Evolutionary conservation across 768 basidiomycete genomes (phyloP), one percentile per base, ranked within the genome.

Genomic region (Suillus lakei): DNA sequence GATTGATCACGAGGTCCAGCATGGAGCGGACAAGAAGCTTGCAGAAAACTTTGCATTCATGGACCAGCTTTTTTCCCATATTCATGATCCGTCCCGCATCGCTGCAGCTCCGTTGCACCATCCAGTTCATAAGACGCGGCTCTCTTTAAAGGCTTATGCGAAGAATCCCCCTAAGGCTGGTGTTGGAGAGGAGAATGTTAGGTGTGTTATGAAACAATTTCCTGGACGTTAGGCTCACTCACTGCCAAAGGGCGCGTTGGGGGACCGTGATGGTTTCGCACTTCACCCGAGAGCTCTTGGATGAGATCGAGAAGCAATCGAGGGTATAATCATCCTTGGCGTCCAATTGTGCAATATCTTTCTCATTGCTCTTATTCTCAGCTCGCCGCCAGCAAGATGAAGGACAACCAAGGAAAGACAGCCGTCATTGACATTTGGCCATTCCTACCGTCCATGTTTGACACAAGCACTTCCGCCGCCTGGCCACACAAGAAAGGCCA

Each of bases 201-300:
- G 51, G 51, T 53, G 26, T 28, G 50, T 30, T 30, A 26, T 53
- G 5, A 53, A 8, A 53, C 10, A 53, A 28, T 12, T 30, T 30
- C 13, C 18, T 28, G 9, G 5, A 30, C 10, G 18, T 53, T 21
- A 16, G 28, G 8, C 28, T 26, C 28, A 30, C 51, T 51, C 9
- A 10, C 18, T 18, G 1, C 51, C 28, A 2, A 18, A 53, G 51
- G 51, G 51, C 18, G 51, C 51, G 51, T 53, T 71, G 70, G 67
- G 70, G 70, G 1, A 71, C 64, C 3, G 68, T 71, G 2, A 55
- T 68, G 62, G 67, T 66, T 36, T 63, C 68, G 32, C 39, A 69
- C n/a, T 71, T 61, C 44, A 71, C 64, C 34, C 34, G 30, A 50
- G 39, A 10, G 18, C 62, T 70, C n/a, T 44, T 70, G 34, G 38